Evolutionary conservation across 2,329 filamentous ascomycete species (phyloP), one percentile per base, ranked within the genome.

Genomic region (Volutella citrinella): DNA sequence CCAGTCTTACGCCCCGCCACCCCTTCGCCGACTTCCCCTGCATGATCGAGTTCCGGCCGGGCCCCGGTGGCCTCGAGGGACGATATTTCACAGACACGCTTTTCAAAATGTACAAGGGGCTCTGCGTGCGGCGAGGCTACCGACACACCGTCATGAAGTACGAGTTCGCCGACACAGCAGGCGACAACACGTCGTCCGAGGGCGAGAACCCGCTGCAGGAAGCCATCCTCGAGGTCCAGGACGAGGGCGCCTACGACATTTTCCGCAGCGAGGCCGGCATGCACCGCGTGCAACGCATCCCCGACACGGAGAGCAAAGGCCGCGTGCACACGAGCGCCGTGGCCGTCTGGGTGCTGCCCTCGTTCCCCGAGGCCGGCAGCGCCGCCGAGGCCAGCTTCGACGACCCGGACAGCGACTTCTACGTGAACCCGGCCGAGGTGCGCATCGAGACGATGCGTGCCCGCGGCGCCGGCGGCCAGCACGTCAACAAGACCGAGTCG

Each of bases 401-500:
- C 42, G 84, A 97, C 52, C 91, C 91, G 0, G 83, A 82, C 36
- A 95, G 87, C 61, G 86, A 96, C 57, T 96, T 95, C 65, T 95
- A 90, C 65, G 74, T 98, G 40, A 80, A 94, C 55, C 80, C 86
- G 6, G 74, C 80, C 41, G 91, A 98, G 39, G 88, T 98, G 16
- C 75, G 75, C 32, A 71, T 79, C 14, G 93, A 98, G 57, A 87
- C 89, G 41, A 95, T 97, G 90, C 78, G 90, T 12, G 89, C 93
- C 0, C 73, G 87, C 27, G 93, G 93, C 40, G 91, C 93, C 1
- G 93, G 93, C 19, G 93, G 93, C 1, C 93, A 98, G 67, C 93
- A 98, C 64, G 93, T 98, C 57, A 98, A 98, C 67, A 96, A 91
- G 61, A 98, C 93, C 0, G 93, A 98, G 66, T 95, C 88, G 19